Evolutionary conservation across 371 early-diverging fungal genomes (phyloP).

Genomic region (Saksenaea oblongispora): DNA sequence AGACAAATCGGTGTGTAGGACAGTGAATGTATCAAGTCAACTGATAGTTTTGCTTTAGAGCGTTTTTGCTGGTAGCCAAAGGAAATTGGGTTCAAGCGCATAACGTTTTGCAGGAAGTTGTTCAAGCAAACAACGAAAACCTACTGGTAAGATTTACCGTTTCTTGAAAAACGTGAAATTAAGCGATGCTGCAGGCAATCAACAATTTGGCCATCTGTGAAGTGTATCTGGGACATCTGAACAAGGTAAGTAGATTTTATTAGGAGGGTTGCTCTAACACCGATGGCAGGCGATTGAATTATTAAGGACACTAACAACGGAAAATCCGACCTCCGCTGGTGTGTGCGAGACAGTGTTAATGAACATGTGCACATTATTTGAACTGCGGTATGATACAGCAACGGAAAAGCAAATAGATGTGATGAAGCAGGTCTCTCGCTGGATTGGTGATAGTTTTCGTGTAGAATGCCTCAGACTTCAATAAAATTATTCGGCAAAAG

Average conservation of each 20-base stretch:
- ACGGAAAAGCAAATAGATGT: conserved; percentile 49
- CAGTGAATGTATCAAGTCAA: not conserved
- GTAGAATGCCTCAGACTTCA: conserved; percentile 47
- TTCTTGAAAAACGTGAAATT: not conserved
- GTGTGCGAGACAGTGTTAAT: conserved; percentile 56
- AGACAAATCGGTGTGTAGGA: conserved; percentile 41
- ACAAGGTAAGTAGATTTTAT: conserved; percentile 23
- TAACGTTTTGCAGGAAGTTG: conserved; percentile 43
- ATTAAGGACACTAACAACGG: conserved; percentile 25
- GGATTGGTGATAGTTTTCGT: conserved; percentile 65
- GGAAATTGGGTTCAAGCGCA: conserved; percentile 58
- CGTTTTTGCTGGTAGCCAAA: conserved; percentile 49
- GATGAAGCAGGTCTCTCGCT: conserved; percentile 56
- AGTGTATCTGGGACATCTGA: conserved; percentile 57
- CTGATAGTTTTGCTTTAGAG: conserved; percentile 19
- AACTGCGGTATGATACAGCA: conserved; percentile 55
- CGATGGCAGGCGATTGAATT: conserved; percentile 33
- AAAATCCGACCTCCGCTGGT: conserved; percentile 50
- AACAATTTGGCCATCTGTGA: conserved; percentile 62
- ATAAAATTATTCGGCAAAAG: conserved; percentile 8
- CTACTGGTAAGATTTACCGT: conserved; percentile 34
- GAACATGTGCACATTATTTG: conserved; percentile 64
- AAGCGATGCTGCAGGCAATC: conserved; percentile 29
- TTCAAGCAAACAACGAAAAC: conserved; percentile 51
- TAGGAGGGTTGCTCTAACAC: no score